Conservation (phyloP, 177 flowering plant genomes). For the Vitis hybrid region DNA sequence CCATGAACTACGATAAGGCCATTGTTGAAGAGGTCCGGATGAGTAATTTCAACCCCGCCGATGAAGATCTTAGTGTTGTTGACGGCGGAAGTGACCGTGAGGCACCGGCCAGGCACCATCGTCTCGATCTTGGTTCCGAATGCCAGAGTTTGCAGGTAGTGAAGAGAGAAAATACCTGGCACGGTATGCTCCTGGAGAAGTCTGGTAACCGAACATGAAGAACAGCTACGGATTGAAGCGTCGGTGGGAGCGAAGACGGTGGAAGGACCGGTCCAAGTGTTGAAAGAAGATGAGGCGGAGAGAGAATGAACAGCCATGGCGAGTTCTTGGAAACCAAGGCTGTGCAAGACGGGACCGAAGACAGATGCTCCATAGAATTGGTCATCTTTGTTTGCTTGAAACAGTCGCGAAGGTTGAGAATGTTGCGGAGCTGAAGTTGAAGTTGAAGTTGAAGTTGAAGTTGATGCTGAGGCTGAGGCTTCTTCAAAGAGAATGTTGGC, state of each 20-base stretch:
- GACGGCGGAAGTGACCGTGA: constrained; percentile 47
- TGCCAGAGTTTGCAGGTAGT: constrained; percentile 43
- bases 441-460: too few species aligned
- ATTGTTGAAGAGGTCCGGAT: constrained; percentile 65
- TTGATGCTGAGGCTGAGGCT: too few species aligned
- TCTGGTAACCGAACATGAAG: constrained; percentile 43
- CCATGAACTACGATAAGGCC: constrained; percentile 57
- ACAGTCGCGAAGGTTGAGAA: too few species aligned
- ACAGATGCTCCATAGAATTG: constrained; percentile 6
- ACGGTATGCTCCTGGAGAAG: constrained; percentile 61
- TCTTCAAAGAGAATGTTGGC: too few species aligned
- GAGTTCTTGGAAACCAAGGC: constrained; percentile 55
- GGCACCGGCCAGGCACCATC: constrained; percentile 54
- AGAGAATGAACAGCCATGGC: constrained; percentile 44
- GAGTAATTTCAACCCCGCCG: constrained; percentile 56
- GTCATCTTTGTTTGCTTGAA: too few species aligned
- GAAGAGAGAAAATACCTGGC: constrained; percentile 52
- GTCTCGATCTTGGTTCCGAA: constrained; percentile 65
- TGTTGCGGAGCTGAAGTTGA: too few species aligned
- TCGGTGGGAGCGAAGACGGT: constrained; percentile 66
- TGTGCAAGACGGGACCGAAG: constrained; percentile 44
- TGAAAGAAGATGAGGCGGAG: constrained; percentile 18
- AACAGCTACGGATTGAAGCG: constrained; percentile 44
- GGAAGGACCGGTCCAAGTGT: constrained; percentile 44
- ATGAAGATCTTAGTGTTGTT: constrained; percentile 35